These are phyloP conservation scores for Neofusicoccum cordaticola DNA, from an alignment of 2,329 filamentous ascomycete genomes.

Conservation along the genomic window DNA sequence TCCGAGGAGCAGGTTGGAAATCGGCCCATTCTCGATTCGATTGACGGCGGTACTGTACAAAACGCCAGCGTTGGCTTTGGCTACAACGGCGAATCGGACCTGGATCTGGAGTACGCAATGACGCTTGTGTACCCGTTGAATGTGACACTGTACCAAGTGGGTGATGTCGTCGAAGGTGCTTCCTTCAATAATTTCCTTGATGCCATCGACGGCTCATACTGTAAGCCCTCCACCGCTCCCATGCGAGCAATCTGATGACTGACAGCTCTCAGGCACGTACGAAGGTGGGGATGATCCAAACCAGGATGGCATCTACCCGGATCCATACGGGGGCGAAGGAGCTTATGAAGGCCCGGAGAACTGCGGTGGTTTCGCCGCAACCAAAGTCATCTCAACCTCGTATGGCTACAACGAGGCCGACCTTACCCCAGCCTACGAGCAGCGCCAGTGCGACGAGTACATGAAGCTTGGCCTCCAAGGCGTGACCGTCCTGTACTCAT, in stretches of 20 bases:
- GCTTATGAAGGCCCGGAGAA: constrained; percentile 46
- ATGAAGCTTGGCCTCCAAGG: constrained; percentile 49
- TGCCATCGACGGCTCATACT: constrained; percentile 51
- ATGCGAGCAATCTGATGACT: not conserved
- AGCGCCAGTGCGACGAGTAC: constrained; percentile 26
- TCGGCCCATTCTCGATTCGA: constrained; percentile 44
- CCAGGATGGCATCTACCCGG: constrained; percentile 52
- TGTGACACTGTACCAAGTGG: constrained; percentile 49
- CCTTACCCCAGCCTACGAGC: constrained; percentile 53
- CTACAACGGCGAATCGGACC: constrained; percentile 41
- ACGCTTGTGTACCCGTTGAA: constrained; percentile 53
- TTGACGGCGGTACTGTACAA: constrained; percentile 40
- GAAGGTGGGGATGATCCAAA: constrained; percentile 28
- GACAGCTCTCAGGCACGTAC: not conserved
- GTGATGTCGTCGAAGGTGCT: constrained; percentile 42
- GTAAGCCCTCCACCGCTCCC: constrained; percentile 25
- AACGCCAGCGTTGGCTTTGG: not conserved
- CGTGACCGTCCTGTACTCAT: constrained; percentile 48
- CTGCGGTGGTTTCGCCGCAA: constrained; percentile 38
- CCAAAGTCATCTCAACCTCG: constrained; percentile 57
- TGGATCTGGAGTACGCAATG: constrained; percentile 51
- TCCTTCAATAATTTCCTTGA: constrained; percentile 31
- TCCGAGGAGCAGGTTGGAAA: constrained; percentile 40
- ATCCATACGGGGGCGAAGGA: constrained; percentile 41
- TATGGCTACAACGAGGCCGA: constrained; percentile 56